Conservation (phyloP, 305 asterid species). For the Andrographis paniculata region DNA sequence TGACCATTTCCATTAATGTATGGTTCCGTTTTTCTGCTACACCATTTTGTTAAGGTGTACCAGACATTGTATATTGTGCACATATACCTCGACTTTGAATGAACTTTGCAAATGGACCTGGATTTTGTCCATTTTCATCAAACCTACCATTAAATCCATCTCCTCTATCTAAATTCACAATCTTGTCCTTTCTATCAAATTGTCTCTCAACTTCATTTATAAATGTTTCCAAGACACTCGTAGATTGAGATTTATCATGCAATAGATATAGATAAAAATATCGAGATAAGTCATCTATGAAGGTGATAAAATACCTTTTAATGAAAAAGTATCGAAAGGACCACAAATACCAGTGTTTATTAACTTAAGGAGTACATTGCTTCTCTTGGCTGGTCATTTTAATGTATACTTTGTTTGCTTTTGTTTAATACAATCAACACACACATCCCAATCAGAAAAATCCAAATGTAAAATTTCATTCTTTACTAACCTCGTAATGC, state of each 20-base stretch:
- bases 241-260: slow-evolving; percentile 4
- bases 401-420: neutral
- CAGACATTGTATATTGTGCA: neutral
- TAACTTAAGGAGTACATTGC: neutral
- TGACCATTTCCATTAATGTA: slow-evolving; percentile 1
- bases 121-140: neutral
- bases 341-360: neutral
- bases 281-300: neutral
- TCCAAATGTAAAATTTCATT: neutral
- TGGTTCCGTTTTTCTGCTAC: neutral
- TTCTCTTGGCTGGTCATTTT: neutral
- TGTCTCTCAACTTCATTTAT: neutral
- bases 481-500: neutral
- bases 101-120: slow-evolving; percentile 7
- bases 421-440: neutral
- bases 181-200: neutral
- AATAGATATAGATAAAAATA: neutral
- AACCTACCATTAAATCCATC: neutral
- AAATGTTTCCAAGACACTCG: neutral
- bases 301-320: neutral
- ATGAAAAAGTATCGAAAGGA: neutral
- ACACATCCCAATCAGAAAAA: neutral
- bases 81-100: neutral
- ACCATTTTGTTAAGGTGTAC: neutral
- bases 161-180: neutral